Base-by-base conservation (phyloP, 225 moss, liverwort and hornwort species). In the Anthoceros angustus region DNA sequence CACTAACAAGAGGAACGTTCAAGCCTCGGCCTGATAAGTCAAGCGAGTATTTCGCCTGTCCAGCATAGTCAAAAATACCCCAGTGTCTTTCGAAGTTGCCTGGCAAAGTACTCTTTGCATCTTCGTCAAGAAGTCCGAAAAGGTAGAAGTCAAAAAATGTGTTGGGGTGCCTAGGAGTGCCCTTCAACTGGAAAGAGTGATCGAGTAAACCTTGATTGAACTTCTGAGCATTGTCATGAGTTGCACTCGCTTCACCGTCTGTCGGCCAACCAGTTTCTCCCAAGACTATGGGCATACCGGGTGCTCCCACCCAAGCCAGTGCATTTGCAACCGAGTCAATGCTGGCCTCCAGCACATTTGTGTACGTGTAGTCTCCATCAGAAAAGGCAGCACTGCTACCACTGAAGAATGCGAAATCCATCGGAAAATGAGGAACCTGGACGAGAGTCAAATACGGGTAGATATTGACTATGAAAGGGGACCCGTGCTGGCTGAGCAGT, bases 201-300 rank as follows among this genome's bases (percentile, higher is more conserved):
- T 87, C 78, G 61, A 89, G 67, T 9, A 78, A 70, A 41, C 89
- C 74, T 9, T 86, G 83, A 20, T 72, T 89, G 50, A 93, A 93
- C 67, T 67, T 89, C 43, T 86, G 80, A 1, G 93, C 89, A 0
- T 82, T 67, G 0, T 67, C 66, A 0, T 68, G 62, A n/a, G 63
- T 89, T 1, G 93, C 93, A 15, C 25, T 82, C 5, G 3, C 0
- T 38, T 85, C 73, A 0, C 98, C 98, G 65, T 98, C 98, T 2
- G 98, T 98, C 0, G 98, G 98, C 98, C 98, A 98, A 12, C 98
- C 98, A 9, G 92, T 81, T 68, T n/a, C n/a, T n/a, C n/a, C n/a
- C n/a, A n/a, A n/a, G n/a, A n/a, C n/a, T n/a, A n/a, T n/a, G n/a
- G n/a, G 11, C 92, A 98, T 86, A 6, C 75, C 50, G 0, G 92